Evolutionary conservation across 495 filamentous ascomycete species (phyloP).

Genomic region (Cudoniella acicularis): DNA sequence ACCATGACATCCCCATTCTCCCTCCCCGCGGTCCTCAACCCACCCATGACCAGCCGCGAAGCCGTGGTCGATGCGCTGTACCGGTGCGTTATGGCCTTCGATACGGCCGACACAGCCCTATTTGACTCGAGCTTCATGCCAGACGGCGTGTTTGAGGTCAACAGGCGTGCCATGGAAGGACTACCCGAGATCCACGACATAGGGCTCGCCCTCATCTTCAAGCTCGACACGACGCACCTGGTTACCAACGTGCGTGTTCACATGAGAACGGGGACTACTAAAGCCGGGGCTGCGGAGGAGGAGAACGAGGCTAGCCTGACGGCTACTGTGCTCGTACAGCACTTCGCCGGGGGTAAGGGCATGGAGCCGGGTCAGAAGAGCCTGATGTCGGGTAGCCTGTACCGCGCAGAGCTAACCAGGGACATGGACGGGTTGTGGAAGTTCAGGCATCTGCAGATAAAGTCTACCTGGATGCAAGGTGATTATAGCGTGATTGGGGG

Average conservation of each 20-base stretch:
- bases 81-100: constrained; percentile 28
- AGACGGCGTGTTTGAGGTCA: constrained; percentile 23
- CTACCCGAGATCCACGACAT: constrained; percentile 16
- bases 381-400: constrained; percentile 22
- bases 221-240: constrained; percentile 34
- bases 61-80: constrained; percentile 33
- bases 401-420: constrained; percentile 27
- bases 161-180: constrained; percentile 20
- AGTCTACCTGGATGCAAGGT: constrained; percentile 28
- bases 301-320: constrained; percentile 21
- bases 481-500: constrained; percentile 12
- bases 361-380: constrained; percentile 9
- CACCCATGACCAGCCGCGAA: constrained; percentile 21
- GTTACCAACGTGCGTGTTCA: constrained; percentile 31
- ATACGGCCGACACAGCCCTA: constrained; percentile 26
- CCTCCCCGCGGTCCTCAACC: constrained; percentile 13
- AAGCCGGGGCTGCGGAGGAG: constrained; percentile 12
- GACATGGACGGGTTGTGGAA: constrained; percentile 32
- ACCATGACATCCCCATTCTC: constrained; percentile 13
- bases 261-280: constrained; percentile 2
- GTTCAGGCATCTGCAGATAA: constrained; percentile 24
- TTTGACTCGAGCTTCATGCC: constrained; percentile 28
- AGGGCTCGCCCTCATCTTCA: constrained; percentile 21
- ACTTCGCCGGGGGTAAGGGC: constrained; percentile 26
- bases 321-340: constrained; percentile 27